A percentile compares a stretch with the other conserved stretches of the same genome.
These are phyloP conservation scores for Calonectria henricotiae DNA, from an alignment of 2,329 filamentous ascomycete genomes.

Conservation along the genomic window DNA sequence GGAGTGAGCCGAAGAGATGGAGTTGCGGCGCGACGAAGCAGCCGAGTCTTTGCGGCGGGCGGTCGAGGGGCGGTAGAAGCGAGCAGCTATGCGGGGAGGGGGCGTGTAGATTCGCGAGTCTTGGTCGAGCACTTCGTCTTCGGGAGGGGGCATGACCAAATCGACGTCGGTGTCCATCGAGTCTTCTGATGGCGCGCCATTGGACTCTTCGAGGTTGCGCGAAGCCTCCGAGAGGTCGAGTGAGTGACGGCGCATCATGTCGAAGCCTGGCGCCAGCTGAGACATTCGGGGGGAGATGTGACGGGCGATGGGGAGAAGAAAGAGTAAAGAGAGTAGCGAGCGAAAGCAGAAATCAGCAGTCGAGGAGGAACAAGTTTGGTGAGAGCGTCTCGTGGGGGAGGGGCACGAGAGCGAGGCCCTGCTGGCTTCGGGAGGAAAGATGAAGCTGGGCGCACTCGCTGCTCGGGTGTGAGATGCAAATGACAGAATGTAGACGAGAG, in stretches of 20 bases:
- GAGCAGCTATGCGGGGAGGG: slow-evolving; percentile 83
- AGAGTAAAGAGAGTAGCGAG: slow-evolving; percentile 13
- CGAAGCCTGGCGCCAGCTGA: slow-evolving; percentile 43
- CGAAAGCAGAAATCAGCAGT: slow-evolving; percentile 16
- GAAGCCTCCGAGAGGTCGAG: slow-evolving; percentile 62
- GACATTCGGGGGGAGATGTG: slow-evolving; percentile 33
- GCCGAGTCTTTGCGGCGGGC: slow-evolving; percentile 82
- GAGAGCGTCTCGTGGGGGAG: slow-evolving; percentile 31
- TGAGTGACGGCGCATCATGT: slow-evolving; percentile 63
- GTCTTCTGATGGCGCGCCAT: slow-evolving; percentile 53
- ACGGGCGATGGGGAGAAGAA: slow-evolving; percentile 4
- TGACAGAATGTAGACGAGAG: slow-evolving; percentile 21
- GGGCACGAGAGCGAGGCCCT: slow-evolving; percentile 33
- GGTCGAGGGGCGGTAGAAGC: slow-evolving; percentile 80
- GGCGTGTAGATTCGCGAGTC: slow-evolving; percentile 69
- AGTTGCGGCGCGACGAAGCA: slow-evolving; percentile 85
- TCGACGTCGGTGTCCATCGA: slow-evolving; percentile 57
- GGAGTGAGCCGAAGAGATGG: slow-evolving; percentile 83
- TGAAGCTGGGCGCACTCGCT: slow-evolving; percentile 24
- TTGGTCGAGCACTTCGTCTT: slow-evolving; percentile 56
- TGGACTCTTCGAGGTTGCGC: slow-evolving; percentile 60
- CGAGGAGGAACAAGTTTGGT: slow-evolving; percentile 6
- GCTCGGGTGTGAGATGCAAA: slow-evolving; percentile 7
- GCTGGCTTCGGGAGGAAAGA: slow-evolving; percentile 29
- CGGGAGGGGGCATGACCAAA: slow-evolving; percentile 59